Base-by-base conservation (phyloP, 1,284 basidiomycete species). In the Leccinum solheimii region DNA sequence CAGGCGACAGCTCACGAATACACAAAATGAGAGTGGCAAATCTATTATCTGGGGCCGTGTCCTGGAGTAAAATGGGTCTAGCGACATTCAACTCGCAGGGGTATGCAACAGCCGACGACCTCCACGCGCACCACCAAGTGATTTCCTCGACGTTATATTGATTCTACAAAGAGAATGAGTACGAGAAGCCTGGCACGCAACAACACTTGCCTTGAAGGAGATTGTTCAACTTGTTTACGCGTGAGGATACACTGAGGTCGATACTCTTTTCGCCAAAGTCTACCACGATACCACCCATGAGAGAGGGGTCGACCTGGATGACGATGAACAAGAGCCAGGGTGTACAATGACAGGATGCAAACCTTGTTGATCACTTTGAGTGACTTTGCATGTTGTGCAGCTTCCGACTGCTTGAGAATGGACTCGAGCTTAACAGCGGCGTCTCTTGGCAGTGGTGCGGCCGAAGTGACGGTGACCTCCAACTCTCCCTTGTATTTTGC, bases 221-320 rank as follows among this genome's bases (percentile, higher is more conserved):
- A 68, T 86, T 85, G 85, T 98, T 98, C 76, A 98, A 87, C 81
- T 95, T 95, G 78, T 90, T 97, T 73, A 99, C 94, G 63, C 94
- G 91, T 64, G 91, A 93, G 58, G 90, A 88, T 59, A 97, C 96
- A 70, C 92, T 95, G 66, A 98, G 85, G 80, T 99, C 97, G 70
- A 98, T 92, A 60, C 94, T 95, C 84, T 96, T 96, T 83, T 98
- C 97, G 68, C 95, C 97, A 76, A 99, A 96, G 81, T 99, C 97
- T 60, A 99, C 91, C 62, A 97, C 83, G 64, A 98, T 80, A 60
- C 97, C 97, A 63, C 95, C 95, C 62, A 97, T 79, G 63, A 97
- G 81, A 16, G 86, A 81, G 54, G 94, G 87, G 82, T 97, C 95
- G 72, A 97, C 90, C 92, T 95, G 63, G 11, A 62, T 40, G 58